Percentiles rank a stretch among this genome's conserved stretches.
Conservation (phyloP, 805 yeast species). For the Spathaspora arborariae region DNA sequence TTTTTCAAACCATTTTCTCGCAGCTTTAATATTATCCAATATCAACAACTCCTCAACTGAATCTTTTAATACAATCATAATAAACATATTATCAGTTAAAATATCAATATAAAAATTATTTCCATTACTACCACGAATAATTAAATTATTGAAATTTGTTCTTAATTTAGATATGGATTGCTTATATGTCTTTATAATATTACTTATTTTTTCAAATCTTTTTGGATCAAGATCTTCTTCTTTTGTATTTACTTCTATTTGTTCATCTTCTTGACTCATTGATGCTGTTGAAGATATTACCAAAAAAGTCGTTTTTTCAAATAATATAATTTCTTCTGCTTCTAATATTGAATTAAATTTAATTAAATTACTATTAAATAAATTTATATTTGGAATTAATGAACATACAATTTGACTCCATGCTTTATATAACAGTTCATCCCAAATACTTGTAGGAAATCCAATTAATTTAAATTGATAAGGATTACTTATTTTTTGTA, state of each 20-base stretch:
- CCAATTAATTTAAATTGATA: slow-evolving; percentile 66
- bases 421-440: slow-evolving; percentile 90
- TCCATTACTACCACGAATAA: slow-evolving; percentile 57
- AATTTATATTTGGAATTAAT: slow-evolving; percentile 83
- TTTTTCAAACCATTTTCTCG: slow-evolving; percentile 50
- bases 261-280: slow-evolving; percentile 22
- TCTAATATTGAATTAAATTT: slow-evolving; percentile 70
- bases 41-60: slow-evolving; percentile 44
- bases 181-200: slow-evolving; percentile 89
- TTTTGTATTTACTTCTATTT: background rate
- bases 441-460: slow-evolving; percentile 96
- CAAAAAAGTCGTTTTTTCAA: slow-evolving; percentile 90
- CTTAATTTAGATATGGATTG: slow-evolving; percentile 87
- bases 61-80: slow-evolving; percentile 50
- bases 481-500: slow-evolving; percentile 71
- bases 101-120: slow-evolving; percentile 49
- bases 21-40: slow-evolving; percentile 55
- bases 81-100: slow-evolving; percentile 57
- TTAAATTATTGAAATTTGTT: slow-evolving; percentile 75
- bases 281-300: slow-evolving; percentile 63
- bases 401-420: slow-evolving; percentile 97
- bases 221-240: slow-evolving; percentile 66
- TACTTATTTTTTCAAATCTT: slow-evolving; percentile 89
- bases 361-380: slow-evolving; percentile 70
- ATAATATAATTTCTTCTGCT: slow-evolving; percentile 86